Evolutionary conservation across 2,329 filamentous ascomycete species (phyloP), one percentile per base, ranked within the genome.

Genomic region (Orbilia quercus): DNA sequence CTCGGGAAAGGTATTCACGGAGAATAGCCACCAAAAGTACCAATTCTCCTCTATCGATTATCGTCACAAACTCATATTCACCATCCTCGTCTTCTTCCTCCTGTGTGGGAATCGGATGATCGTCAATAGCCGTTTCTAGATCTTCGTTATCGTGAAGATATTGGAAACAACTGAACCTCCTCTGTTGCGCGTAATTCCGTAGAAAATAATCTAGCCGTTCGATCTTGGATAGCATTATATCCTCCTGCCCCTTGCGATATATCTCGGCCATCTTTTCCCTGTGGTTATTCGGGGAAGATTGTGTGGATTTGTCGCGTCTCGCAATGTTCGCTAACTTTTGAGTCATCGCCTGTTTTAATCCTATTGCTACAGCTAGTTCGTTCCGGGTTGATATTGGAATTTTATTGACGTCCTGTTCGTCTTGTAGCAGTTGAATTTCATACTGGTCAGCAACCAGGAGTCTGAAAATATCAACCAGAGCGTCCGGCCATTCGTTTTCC

Each of bases 401-500:
- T 20, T 14, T 25, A 22, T 66, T 66, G 1, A 23, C 7, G 22
- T 66, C 45, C 34, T n/a, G n/a, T n/a, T 28, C 40, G 16, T 34
- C 36, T 31, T 57, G 18, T 16, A 73, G 23, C 14, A 14, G 20
- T n/a, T 60, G 38, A 9, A 73, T 44, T 47, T 73, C 69, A 22
- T 47, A 51, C 11, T 73, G 54, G 12, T 65, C 55, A 25, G 60
- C 60, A 3, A 73, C 60, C 7, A 73, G 54, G 50, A 73, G 44
- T 28, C 69, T 42, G 23, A 73, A 73, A 18, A 73, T 38, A 23
- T 73, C 69, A 18, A 73, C 55, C 6, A 73, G 36, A 22, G 69
- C 54, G 4, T 57, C 60, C 1, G 69, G 69, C 69, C 69, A 73
- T 18, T 66, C 60, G 7, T 38, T 44, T 18, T 73, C 69, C 16